Percentiles rank a stretch among this genome's conserved stretches.
Evolutionary conservation across 208 protist genomes (phyloP).

Genomic region (Tritrichomonas foetus): DNA sequence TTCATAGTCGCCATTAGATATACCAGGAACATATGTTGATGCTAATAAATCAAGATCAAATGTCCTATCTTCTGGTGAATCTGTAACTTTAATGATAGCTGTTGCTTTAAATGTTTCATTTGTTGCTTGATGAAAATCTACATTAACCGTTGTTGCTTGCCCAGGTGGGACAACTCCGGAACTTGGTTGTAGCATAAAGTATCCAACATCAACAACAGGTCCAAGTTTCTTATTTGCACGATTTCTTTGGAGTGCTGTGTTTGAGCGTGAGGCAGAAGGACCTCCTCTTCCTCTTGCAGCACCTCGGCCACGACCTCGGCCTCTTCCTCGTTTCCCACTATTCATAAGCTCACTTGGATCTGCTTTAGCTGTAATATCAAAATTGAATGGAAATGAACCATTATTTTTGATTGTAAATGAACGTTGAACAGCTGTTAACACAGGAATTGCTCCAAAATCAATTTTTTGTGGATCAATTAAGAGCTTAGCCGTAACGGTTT

Average conservation of each 20-base stretch:
- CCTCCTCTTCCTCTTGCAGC: too few relatives aligned
- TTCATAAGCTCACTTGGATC: neutral
- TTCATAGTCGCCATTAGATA: neutral
- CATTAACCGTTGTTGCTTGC: neutral
- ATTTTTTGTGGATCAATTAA: neutral
- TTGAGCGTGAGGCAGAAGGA: too few relatives aligned
- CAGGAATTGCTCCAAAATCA: neutral
- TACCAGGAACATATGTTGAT: neutral
- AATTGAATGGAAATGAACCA: neutral
- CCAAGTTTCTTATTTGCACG: too few relatives aligned
- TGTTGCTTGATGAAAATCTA: neutral
- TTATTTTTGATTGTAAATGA: neutral
- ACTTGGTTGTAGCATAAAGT: neutral
- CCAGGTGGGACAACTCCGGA: neutral
- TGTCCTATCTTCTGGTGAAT: neutral
- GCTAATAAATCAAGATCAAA: neutral
- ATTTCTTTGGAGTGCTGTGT: too few relatives aligned
- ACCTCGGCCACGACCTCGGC: too few relatives aligned
- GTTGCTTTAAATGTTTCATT: neutral
- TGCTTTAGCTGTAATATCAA: neutral
- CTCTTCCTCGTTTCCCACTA: too few relatives aligned
- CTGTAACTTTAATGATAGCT: neutral
- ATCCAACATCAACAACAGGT: neutral
- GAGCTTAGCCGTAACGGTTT: neutral
- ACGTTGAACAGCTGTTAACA: neutral